phyloP scores from a whole-genome alignment of 2,329 filamentous ascomycete genomes.

The Pseudonectria buxi region DNA sequence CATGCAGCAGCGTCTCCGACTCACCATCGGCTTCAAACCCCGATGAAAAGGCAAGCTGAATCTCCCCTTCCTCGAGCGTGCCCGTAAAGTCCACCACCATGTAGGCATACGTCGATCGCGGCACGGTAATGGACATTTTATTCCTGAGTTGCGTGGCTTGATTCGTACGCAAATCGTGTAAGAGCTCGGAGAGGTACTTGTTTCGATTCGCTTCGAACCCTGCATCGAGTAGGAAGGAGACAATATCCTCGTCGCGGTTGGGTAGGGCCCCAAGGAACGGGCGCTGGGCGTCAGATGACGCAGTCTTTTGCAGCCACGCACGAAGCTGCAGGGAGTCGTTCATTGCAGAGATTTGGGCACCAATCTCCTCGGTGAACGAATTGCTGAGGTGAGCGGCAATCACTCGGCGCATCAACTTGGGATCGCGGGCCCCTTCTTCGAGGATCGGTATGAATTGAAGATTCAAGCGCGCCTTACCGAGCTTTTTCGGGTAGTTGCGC shows the following conservation, averaged over 20 bases:
- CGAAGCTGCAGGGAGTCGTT: conserved; percentile 42
- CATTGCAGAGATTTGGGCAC: conserved; percentile 45
- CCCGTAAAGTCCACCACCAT: conserved; percentile 64
- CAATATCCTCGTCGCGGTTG: conserved; percentile 39
- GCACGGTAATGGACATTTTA: conserved; percentile 54
- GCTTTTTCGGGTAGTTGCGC: conserved; percentile 30
- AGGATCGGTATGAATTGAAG: conserved; percentile 64
- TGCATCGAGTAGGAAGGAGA: conserved; percentile 48
- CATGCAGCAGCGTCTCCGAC: conserved; percentile 47
- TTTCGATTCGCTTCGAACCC: conserved; percentile 51
- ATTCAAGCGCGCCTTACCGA: conserved; percentile 50
- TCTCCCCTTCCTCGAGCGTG: conserved; percentile 55
- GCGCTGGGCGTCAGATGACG: conserved; percentile 27
- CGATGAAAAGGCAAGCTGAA: conserved; percentile 63
- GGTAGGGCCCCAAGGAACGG: conserved; percentile 46
- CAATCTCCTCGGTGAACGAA: conserved; percentile 46
- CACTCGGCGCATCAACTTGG: conserved; percentile 34
- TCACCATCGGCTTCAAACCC: conserved; percentile 52
- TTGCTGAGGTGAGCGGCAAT: conserved; percentile 44
- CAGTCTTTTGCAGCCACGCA: conserved; percentile 45
- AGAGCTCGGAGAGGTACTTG: conserved; percentile 41
- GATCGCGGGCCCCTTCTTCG: conserved; percentile 48
- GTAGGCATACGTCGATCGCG: conserved; percentile 53
- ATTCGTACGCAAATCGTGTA: conserved; percentile 39
- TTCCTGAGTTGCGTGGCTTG: conserved; percentile 48